Base-by-base conservation (phyloP, 2,329 filamentous ascomycete genomes). In the Chaetoscypha palmicola region DNA sequence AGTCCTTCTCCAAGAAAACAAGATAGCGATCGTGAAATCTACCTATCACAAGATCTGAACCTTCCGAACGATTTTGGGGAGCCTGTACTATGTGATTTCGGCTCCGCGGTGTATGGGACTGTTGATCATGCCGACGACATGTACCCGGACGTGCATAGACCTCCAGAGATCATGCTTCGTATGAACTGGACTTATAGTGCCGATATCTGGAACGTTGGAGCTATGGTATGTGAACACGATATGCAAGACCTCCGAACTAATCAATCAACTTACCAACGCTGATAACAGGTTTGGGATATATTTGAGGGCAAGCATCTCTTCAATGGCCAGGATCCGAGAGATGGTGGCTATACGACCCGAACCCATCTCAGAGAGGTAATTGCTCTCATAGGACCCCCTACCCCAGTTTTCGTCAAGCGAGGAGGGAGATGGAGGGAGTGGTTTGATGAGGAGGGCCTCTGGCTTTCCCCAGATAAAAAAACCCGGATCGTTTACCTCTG, bases 1-100 rank as follows among this genome's bases (percentile, higher is more conserved):
- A 14, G 58, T 1, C 71, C 70, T 1, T 62, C 41, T 12, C 66
- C 68, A 0, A 58, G 68, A 4, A 74, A 74, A 41, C 48, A 63
- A 11, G 2, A 66, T 1, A 63, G 63, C 7, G 66, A 58, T n/a
- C 62, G 65, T 51, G 55, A 26, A 4, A 67, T 73, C 3, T 72
- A 73, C 45, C 5, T 58, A 0, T 73, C 68, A 8, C 66, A 63
- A 3, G 52, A 63, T 20, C 60, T 73, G 10, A 41, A 52, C 47
- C 54, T 62, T 38, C 64, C 64, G 0, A 59, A 57, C 12, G 30
- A 50, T 5, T 47, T 48, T 21, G 64, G 65, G 0, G 56, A 56
- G 0, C 63, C 65, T 0, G 59, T 72, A 0, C 58, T 73, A 4
- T 70, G 70, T 43, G 72, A 76, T 45, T 72, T 75, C 47, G 70